Percentiles rank a stretch among this genome's conserved stretches.
Evolutionary conservation across 1,284 basidiomycete genomes (phyloP).

Genomic region (Ceratobasidium sp.): DNA sequence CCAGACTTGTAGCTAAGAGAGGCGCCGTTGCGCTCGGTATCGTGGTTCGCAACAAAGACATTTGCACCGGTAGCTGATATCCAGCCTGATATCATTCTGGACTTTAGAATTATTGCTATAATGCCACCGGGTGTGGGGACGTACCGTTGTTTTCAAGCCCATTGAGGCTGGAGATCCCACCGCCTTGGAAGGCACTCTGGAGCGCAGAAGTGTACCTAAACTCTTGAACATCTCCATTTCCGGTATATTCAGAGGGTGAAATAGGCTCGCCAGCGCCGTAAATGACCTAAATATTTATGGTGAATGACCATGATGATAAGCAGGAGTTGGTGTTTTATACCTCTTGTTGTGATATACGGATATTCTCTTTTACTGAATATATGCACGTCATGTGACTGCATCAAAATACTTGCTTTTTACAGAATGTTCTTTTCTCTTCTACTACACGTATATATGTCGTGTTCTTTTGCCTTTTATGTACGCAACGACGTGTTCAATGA

Average conservation of each 20-base stretch:
- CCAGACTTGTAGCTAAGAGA: conserved; percentile 73
- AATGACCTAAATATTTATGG: conserved; percentile 46
- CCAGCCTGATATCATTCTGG: conserved; percentile 65
- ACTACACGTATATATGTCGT: too few species aligned
- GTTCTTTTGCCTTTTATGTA: too few species aligned
- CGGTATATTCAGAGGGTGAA: conserved; percentile 45
- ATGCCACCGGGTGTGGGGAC: neutral
- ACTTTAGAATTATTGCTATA: neutral
- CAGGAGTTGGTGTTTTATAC: conserved; percentile 33
- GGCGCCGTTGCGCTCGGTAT: conserved; percentile 73
- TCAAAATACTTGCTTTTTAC: too few species aligned
- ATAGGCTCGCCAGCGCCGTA: conserved; percentile 48
- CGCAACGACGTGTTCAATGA: too few species aligned
- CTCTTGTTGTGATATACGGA: too few species aligned
- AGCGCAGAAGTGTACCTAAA: conserved; percentile 68
- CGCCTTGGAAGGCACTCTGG: conserved; percentile 65
- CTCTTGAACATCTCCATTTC: too few species aligned
- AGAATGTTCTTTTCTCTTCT: too few species aligned
- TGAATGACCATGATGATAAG: too few species aligned
- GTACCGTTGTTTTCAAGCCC: conserved; percentile 18
- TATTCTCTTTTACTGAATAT: too few species aligned
- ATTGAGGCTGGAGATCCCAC: conserved; percentile 65
- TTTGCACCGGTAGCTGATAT: conserved; percentile 68
- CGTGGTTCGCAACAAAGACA: conserved; percentile 77
- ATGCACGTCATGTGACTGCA: too few species aligned